Evolutionary conservation across 768 basidiomycete species (phyloP).

Genomic region (Tulasnella sp.): DNA sequence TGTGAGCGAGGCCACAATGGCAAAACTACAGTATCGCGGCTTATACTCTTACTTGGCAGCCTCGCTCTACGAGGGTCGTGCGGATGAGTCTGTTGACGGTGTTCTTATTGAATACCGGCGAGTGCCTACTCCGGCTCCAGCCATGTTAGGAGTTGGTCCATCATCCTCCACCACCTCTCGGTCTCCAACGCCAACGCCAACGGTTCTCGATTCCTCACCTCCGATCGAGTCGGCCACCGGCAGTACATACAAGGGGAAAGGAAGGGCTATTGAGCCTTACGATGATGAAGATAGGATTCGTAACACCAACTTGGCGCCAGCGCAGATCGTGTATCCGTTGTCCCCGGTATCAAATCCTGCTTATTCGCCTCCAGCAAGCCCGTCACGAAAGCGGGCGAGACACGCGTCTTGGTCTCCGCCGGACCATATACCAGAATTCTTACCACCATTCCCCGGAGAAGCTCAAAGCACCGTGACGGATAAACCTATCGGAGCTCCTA

Average conservation of each 20-base stretch:
- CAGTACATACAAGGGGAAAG: constrained; percentile 21
- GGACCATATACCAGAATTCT: constrained; percentile 50
- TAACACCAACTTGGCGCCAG: constrained; percentile 25
- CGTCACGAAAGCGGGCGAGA: constrained; percentile 44
- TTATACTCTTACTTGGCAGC: constrained; percentile 34
- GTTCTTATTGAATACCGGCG: constrained; percentile 38
- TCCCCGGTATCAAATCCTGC: constrained; percentile 44
- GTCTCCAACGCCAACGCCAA: not conserved
- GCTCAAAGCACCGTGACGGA: constrained; percentile 28
- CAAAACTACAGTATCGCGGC: constrained; percentile 16
- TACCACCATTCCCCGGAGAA: constrained; percentile 53
- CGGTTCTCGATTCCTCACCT: constrained; percentile 3
- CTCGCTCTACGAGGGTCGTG: constrained; percentile 48
- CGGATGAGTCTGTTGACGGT: constrained; percentile 43
- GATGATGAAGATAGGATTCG: not conserved
- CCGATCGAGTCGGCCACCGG: constrained; percentile 18
- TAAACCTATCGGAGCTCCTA: constrained; percentile 30
- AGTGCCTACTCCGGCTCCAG: constrained; percentile 3
- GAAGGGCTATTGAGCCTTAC: not conserved
- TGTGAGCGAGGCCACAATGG: constrained; percentile 19
- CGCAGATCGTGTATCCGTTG: constrained; percentile 36
- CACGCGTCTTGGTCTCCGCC: constrained; percentile 50
- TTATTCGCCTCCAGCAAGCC: constrained; percentile 37
- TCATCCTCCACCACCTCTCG: not conserved
- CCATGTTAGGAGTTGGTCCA: not conserved